A percentile compares a stretch with the other conserved stretches of the same genome.
phyloP scores from a whole-genome alignment of 768 basidiomycete species.

The Termitomyces sp. region DNA sequence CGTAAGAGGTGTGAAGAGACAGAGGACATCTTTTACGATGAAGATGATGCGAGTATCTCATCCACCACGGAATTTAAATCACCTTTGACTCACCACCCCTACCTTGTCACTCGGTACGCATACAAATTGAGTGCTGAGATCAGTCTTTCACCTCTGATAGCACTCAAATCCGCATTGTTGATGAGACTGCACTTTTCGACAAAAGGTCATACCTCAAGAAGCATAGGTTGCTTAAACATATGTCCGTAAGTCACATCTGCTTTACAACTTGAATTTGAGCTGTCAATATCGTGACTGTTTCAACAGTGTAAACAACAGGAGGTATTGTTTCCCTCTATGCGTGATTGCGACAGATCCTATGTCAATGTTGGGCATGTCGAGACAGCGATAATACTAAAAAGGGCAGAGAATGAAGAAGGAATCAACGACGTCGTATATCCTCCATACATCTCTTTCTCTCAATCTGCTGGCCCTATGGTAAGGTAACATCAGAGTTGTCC shows the following conservation, averaged over 20 bases:
- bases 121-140: background rate
- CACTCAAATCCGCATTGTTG: constrained; percentile 27
- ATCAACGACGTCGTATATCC: constrained; percentile 11
- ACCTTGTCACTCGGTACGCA: constrained; percentile 29
- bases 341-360: constrained; percentile 21
- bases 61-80: constrained; percentile 14
- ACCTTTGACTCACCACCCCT: constrained; percentile 25
- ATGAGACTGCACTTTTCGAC: constrained; percentile 26
- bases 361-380: constrained; percentile 19
- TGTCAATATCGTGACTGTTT: background rate
- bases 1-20: constrained; percentile 15
- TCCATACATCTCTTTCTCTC: constrained; percentile 15
- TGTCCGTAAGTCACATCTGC: constrained; percentile 13
- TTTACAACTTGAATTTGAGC: background rate
- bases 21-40: background rate
- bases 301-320: constrained; percentile 19
- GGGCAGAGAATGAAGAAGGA: constrained; percentile 4
- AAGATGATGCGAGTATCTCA: constrained; percentile 11
- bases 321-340: constrained; percentile 11
- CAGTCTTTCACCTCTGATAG: constrained; percentile 13
- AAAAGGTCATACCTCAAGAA: constrained; percentile 21
- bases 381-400: constrained; percentile 10
- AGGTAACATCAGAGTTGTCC: background rate
- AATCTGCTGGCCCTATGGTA: constrained; percentile 26
- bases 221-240: constrained; percentile 14